Base-by-base conservation (phyloP, 2,329 filamentous ascomycete species). In the Trichoderma lentiforme region DNA sequence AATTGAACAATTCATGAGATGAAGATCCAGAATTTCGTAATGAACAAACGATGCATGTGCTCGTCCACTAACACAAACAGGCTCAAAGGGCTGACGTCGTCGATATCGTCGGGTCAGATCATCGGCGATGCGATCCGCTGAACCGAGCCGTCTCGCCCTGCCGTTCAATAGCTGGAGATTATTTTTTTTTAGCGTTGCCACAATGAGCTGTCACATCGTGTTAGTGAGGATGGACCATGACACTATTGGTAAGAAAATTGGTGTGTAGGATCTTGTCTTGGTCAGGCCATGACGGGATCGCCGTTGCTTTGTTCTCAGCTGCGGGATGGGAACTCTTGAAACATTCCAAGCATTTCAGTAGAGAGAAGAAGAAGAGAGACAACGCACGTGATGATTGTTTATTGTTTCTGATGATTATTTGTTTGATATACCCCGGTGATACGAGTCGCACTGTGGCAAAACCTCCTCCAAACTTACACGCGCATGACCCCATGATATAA, bases 91-190 rank as follows among this genome's bases (percentile, higher is more conserved):
- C 47, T 53, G 47, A 53, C 11, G 21, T 53, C 47, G 47, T 53
- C 47, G 21, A 53, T 14, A 24, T 53, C 21, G n/a, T 12, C 47
- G 21, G 47, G 26, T 14, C 14, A 32, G 26, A 32, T 32, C 28
- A 83, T 88, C 70, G 14, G 32, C 39, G 28, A 51, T 66, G 39
- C 63, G 63, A 51, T 66, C 63, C 63, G 63, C 30, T 32, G n/a
- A 66, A 36, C 64, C 64, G 64, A 67, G 34, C 24, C 53, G 34
- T 11, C 36, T 65, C 47, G 47, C 28, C 21, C 43, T 36, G 7
- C 18, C 26, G 39, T 18, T 21, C 43, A 21, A 51, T 51, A 51
- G 43, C 18, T 51, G 39, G 39, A 43, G 18, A 51, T 53, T 53
- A 53, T 24, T 64, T 8, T 30, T 28, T 21, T 21, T 24, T 70